Base-by-base conservation (phyloP, 805 yeast species). In the Kodamaea jinghongensis region DNA sequence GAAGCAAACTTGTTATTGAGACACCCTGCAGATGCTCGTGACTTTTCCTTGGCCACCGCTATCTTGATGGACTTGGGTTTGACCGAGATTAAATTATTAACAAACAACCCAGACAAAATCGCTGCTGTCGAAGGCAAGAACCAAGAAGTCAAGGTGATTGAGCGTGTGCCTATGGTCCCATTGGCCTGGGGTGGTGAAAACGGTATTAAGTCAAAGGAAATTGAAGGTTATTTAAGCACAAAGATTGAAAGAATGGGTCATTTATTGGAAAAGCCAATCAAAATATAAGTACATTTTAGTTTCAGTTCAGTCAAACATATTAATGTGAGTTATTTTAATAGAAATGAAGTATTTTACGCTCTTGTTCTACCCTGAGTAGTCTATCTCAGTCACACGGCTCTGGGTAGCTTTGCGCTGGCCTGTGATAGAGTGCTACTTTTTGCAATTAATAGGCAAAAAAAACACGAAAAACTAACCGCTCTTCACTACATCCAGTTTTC, bases 201-300 rank as follows among this genome's bases (percentile, higher is more conserved):
- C 17, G 98, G 98, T 5, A 84, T 93, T 44, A 74, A 82, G 48
- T 78, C 90, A 26, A 76, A 74, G 45, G 99, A 93, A 63, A 85
- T 93, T 23, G 96, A 93, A 52, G 96, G 96, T 1, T 93, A 93
- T 55, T 68, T 93, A 43, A 78, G 93, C 54, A 93, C 99, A 1
- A 93, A 93, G 65, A 86, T 91, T 38, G 96, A 91, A 61, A 75
- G 96, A 53, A 93, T 93, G 99, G 99, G 99, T 0, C 99, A 93
- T 63, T 65, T 93, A 41, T 70, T 93, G 42, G 81, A 63, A 75
- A 50, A 71, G 58, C 68, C 70, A 7, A 51, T 63, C 28, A 52
- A 47, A 39, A 58, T 62, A 28, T 39, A 35, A n/a, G 33, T 37
- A 17, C 6, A 27, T 27, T 6, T 27, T n/a, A n/a, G n/a, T n/a